Percentiles rank a stretch among this genome's conserved stretches.
Conservation (phyloP, 495 filamentous ascomycete species). For the Rusavskia elegans region DNA sequence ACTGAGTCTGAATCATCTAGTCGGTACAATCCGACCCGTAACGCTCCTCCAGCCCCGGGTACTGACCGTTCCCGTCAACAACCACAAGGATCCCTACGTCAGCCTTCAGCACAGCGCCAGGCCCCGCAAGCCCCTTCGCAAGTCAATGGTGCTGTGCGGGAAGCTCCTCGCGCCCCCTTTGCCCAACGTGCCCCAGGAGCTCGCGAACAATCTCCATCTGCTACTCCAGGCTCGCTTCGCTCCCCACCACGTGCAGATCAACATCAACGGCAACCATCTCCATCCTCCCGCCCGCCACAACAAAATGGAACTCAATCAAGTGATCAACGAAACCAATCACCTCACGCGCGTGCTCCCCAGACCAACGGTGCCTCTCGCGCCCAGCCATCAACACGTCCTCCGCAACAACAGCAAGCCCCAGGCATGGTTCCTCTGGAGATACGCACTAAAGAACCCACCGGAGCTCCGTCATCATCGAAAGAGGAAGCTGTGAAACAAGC, state of each 20-base stretch:
- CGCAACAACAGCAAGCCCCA: conserved; percentile 7
- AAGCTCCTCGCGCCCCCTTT: conserved; percentile 11
- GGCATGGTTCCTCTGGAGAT: conserved; percentile 74
- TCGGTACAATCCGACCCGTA: conserved; percentile 71
- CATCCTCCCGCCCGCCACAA: conserved; percentile 2
- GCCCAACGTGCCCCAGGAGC: conserved; percentile 20
- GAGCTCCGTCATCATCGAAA: conserved; percentile 26
- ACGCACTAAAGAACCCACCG: conserved; percentile 52
- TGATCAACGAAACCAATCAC: background rate
- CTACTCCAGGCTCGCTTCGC: conserved; percentile 11
- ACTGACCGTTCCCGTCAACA: conserved; percentile 24
- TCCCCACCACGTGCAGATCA: conserved; percentile 7
- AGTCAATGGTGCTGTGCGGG: background rate
- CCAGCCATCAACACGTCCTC: conserved; percentile 30
- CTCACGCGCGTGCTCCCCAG: conserved; percentile 10
- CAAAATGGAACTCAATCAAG: conserved; percentile 2
- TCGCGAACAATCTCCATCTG: conserved; percentile 20
- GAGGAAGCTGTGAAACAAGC: conserved; percentile 46
- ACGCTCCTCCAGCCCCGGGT: conserved; percentile 37
- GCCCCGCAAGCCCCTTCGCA: conserved; percentile 38
- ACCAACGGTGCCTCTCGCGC: conserved; percentile 26
- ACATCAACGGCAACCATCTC: conserved; percentile 15
- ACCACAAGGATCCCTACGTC: conserved; percentile 25
- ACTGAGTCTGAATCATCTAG: conserved; percentile 27
- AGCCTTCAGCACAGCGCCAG: conserved; percentile 37